Evolutionary conservation across 164 flowering plant species (phyloP), one percentile per base, ranked within the genome.

Genomic region (Tinospora cordifolia): DNA sequence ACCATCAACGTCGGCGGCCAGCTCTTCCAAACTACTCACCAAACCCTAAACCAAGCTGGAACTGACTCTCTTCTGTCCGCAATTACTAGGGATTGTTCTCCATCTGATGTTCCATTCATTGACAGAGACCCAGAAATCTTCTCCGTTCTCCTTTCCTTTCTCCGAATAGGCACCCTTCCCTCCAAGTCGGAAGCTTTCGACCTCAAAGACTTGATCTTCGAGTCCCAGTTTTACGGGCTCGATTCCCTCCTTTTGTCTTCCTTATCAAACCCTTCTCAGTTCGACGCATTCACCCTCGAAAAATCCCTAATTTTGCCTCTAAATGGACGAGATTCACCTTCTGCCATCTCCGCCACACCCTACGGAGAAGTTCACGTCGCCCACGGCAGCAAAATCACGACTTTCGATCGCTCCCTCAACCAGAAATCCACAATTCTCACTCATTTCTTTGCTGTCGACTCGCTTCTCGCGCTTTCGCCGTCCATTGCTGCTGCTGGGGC

Each of bases 111-210:
- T 40, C 89, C 84, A 0, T 95, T 95, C 78, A 75, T 95, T 25
- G 99, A 92, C 75, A 85, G 98, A 62, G 99, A 94, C 75, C 99
- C 98, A 1, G 90, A 90, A 25, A 72, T 92, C 25, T 94, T 94
- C 79, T 90, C 99, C 9, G 51, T 90, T 70, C 78, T 95, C 8
- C 85, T 95, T 3, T 89, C 94, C 25, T 86, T 95, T 8, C 83
- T 92, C 62, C 74, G 98, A 60, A 89, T 90, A 1, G 97, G 96
- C 13, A 81, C 82, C 71, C 85, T 95, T 0, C 98, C 98, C 0
- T 92, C 97, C 2, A 89, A 83, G 66, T 84, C 91, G 30, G 87
- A 79, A 65, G 68, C 74, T 63, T 83, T 88, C 66, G 94, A 95
- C 72, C 66, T 88, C 4, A 84, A 90, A 67, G 96, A 88, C 66